A percentile compares a stretch with the other conserved stretches of the same genome.
phyloP scores from a whole-genome alignment of 495 filamentous ascomycete genomes.

The Collariella sp. region DNA sequence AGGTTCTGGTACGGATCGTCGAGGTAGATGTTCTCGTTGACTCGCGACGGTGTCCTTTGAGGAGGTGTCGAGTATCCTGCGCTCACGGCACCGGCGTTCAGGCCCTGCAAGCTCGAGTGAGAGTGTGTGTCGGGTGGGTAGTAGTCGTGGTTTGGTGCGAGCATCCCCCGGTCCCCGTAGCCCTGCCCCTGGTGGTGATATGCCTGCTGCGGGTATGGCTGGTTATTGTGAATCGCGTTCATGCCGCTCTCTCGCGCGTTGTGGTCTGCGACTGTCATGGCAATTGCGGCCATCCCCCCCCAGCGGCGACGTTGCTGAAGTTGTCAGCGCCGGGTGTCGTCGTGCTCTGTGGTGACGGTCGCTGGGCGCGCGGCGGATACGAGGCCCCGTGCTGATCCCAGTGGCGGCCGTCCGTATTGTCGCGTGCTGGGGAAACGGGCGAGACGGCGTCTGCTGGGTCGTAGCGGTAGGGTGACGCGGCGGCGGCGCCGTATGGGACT shows the following conservation, averaged over 20 bases:
- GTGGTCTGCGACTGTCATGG: slow-evolving; percentile 62
- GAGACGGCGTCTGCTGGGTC: slow-evolving; percentile 13
- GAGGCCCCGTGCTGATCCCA: slow-evolving; percentile 23
- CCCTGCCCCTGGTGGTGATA: slow-evolving; percentile 28
- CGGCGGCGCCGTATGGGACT: slow-evolving; percentile 12
- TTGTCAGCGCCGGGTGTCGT: slow-evolving; percentile 71
- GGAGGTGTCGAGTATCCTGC: slow-evolving; percentile 20
- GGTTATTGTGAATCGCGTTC: slow-evolving; percentile 49
- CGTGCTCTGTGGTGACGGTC: slow-evolving; percentile 29
- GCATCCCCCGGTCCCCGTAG: slow-evolving; percentile 7
- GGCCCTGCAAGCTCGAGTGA: slow-evolving; percentile 19
- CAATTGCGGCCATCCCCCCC: slow-evolving; percentile 74
- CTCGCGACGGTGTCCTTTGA: slow-evolving; percentile 22
- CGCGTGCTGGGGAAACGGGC: slow-evolving; percentile 22
- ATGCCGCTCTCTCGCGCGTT: slow-evolving; percentile 65
- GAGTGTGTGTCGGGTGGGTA: slow-evolving; percentile 7
- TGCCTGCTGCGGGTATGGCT: slow-evolving; percentile 37
- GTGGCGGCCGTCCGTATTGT: slow-evolving; percentile 17
- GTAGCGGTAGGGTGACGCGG: slow-evolving; percentile 5
- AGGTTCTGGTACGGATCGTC: slow-evolving; percentile 46
- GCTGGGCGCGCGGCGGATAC: slow-evolving; percentile 13
- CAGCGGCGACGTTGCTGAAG: slow-evolving; percentile 58
- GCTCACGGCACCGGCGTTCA: slow-evolving; percentile 9
- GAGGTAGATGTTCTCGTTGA: slow-evolving; percentile 24
- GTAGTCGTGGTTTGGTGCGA: slow-evolving; percentile 15